Percentiles rank a stretch among this genome's conserved stretches.
Conservation (phyloP, 2,329 filamentous ascomycete genomes). For the Hypocreales sp. region DNA sequence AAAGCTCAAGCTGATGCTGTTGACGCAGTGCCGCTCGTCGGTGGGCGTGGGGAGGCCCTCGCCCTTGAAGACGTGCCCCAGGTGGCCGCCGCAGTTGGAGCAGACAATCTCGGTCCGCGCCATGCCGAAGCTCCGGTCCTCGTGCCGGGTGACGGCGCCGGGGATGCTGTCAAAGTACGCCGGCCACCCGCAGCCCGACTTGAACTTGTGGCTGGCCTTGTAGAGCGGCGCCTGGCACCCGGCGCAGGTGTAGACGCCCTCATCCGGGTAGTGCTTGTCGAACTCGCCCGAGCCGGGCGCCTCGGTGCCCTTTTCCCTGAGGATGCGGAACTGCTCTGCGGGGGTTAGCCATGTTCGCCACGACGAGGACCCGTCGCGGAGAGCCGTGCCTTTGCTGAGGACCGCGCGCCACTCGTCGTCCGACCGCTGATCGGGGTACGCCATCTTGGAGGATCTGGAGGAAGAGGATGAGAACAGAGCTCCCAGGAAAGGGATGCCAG, state of each 20-base stretch:
- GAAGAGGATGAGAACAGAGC: constrained; percentile 56
- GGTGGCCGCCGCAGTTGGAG: constrained; percentile 81
- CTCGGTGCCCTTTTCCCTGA: constrained; percentile 88
- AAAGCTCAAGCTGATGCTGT: constrained; percentile 82
- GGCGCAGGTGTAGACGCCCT: constrained; percentile 75
- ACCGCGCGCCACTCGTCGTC: constrained; percentile 83
- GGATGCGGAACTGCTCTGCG: constrained; percentile 84
- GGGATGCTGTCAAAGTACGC: constrained; percentile 95
- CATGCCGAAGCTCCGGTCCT: constrained; percentile 69
- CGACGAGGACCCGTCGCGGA: background rate
- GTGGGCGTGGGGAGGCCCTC: constrained; percentile 75
- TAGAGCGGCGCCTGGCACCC: constrained; percentile 82
- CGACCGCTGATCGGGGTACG: constrained; percentile 66
- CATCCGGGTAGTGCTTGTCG: constrained; percentile 65
- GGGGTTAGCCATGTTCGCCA: no score
- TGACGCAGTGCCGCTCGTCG: constrained; percentile 94
- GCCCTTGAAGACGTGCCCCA: constrained; percentile 92
- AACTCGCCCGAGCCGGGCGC: constrained; percentile 64
- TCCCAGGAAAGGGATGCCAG: constrained; percentile 63
- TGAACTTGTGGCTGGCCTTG: constrained; percentile 88
- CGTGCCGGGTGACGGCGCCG: constrained; percentile 71
- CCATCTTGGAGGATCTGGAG: constrained; percentile 41
- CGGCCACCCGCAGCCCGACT: constrained; percentile 92
- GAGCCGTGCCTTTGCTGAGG: constrained; percentile 38
- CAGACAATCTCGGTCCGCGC: constrained; percentile 84